These are phyloP conservation scores for Discostella stelligeroides DNA, from an alignment of 108 stramenopile genomes.

Conservation along the genomic window DNA sequence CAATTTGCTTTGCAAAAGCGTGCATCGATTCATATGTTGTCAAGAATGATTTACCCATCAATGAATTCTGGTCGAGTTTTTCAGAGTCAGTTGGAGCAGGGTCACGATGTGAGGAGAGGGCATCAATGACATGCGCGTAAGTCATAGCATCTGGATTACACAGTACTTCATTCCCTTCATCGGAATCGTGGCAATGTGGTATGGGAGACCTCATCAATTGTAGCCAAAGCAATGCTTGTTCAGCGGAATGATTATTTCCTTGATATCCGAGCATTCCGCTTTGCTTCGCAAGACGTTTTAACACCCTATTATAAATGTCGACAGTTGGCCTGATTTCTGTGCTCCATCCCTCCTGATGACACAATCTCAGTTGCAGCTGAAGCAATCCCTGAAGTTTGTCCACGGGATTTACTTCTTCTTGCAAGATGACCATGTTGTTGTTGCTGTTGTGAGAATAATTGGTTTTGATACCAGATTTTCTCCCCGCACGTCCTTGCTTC, in stretches of 20 bases:
- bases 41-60: background rate
- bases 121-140: slow-evolving; percentile 38
- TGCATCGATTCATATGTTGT: slow-evolving; percentile 19
- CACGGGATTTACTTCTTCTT: slow-evolving; percentile 36
- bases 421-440: slow-evolving; percentile 19
- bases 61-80: slow-evolving; percentile 1
- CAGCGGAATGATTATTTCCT: slow-evolving; percentile 24
- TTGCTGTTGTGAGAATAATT: no score
- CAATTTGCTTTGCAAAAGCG: slow-evolving; percentile 14
- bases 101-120: slow-evolving; percentile 23
- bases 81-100: slow-evolving; percentile 7
- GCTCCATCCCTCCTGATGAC: slow-evolving; percentile 47
- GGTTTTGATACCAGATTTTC: background rate
- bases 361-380: slow-evolving; percentile 43
- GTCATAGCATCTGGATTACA: slow-evolving; percentile 36
- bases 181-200: slow-evolving; percentile 1
- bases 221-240: slow-evolving; percentile 33
- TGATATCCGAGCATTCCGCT: slow-evolving; percentile 14
- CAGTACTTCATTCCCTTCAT: slow-evolving; percentile 1
- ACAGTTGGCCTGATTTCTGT: slow-evolving; percentile 28
- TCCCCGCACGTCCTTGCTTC: background rate
- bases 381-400: slow-evolving; percentile 44
- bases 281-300: slow-evolving; percentile 33
- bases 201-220: slow-evolving; percentile 44
- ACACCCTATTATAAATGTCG: slow-evolving; percentile 36